Evolutionary conservation across 192 early-diverging fungal genomes (phyloP).

Genomic region (Backusella psychrophila): DNA sequence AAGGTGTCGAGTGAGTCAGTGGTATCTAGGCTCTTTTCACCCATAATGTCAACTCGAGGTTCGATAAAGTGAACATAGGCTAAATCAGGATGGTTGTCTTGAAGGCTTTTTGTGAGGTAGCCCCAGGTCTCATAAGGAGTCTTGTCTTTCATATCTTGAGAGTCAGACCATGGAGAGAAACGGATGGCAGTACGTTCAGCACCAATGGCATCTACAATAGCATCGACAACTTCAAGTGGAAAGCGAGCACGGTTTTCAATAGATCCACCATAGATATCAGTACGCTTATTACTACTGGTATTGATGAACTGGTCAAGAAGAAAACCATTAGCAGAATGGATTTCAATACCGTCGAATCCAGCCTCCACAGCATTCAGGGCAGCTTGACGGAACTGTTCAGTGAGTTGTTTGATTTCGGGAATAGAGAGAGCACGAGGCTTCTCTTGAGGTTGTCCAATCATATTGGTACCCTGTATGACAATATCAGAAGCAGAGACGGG

Average conservation of each 20-base stretch:
- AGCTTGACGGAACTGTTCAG: slow-evolving; percentile 59
- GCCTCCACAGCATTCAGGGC: slow-evolving; percentile 70
- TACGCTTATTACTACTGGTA: slow-evolving; percentile 76
- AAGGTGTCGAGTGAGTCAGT: slow-evolving; percentile 6
- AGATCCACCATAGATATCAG: slow-evolving; percentile 35
- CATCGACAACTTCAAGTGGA: slow-evolving; percentile 28
- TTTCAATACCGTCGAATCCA: slow-evolving; percentile 83
- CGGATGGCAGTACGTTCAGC: slow-evolving; percentile 33
- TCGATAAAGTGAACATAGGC: slow-evolving; percentile 37
- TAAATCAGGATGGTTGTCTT: slow-evolving; percentile 24
- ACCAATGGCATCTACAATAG: slow-evolving; percentile 22
- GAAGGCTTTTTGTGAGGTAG: slow-evolving; percentile 15
- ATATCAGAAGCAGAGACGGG: too few relatives aligned
- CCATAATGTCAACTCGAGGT: slow-evolving; percentile 43
- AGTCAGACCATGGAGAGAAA: slow-evolving; percentile 24
- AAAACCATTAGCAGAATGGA: slow-evolving; percentile 92
- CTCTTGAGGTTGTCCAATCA: slow-evolving; percentile 4
- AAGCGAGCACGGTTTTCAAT: slow-evolving; percentile 32
- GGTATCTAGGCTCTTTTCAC: slow-evolving; percentile 9
- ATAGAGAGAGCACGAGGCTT: slow-evolving; percentile 60
- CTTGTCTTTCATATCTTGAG: slow-evolving; percentile 37
- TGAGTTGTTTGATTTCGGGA: slow-evolving; percentile 62
- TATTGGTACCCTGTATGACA: too few relatives aligned
- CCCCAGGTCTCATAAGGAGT: slow-evolving; percentile 24
- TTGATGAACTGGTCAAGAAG: slow-evolving; percentile 78